Evolutionary conservation across 805 yeast genomes (phyloP).

Genomic region (Cyberlindnera subsufficiens): DNA sequence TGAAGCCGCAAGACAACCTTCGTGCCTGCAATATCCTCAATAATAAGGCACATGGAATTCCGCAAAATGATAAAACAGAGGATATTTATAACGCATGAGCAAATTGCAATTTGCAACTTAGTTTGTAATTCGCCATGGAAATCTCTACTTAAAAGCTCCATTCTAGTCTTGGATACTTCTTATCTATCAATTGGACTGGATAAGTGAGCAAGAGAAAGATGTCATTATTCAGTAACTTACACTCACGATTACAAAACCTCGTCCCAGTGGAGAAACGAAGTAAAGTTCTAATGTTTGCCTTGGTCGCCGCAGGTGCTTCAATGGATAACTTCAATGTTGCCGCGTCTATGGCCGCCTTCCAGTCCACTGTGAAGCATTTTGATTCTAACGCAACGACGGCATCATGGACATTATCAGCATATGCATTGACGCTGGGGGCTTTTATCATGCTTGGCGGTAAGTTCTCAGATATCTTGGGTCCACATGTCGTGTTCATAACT

Average conservation of each 20-base stretch:
- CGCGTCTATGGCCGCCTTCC: slow-evolving; percentile 15
- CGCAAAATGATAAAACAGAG: too few species aligned
- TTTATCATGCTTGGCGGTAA: slow-evolving; percentile 39
- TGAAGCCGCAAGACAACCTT: too few species aligned
- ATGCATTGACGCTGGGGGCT: slow-evolving; percentile 38
- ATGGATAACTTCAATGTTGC: slow-evolving; percentile 10
- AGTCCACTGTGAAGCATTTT: slow-evolving; percentile 4
- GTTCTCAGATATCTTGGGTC: slow-evolving; percentile 36
- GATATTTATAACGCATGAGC: too few species aligned
- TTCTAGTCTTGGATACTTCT: too few species aligned
- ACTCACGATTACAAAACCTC: neutral
- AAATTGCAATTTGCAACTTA: too few species aligned
- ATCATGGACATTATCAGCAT: slow-evolving; percentile 38
- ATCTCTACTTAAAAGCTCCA: too few species aligned
- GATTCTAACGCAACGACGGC: slow-evolving; percentile 23
- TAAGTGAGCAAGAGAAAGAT: too few species aligned
- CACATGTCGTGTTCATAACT: slow-evolving; percentile 24
- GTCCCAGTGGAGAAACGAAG: slow-evolving; percentile 1
- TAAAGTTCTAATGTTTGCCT: slow-evolving; percentile 16
- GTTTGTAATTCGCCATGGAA: too few species aligned
- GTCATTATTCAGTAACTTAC: neutral
- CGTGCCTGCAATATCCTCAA: too few species aligned
- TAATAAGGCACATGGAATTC: too few species aligned
- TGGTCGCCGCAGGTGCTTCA: slow-evolving; percentile 7
- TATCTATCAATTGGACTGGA: too few species aligned